phyloP scores from a whole-genome alignment of 1,284 basidiomycete species.

The Apiotrichum montevideense region DNA sequence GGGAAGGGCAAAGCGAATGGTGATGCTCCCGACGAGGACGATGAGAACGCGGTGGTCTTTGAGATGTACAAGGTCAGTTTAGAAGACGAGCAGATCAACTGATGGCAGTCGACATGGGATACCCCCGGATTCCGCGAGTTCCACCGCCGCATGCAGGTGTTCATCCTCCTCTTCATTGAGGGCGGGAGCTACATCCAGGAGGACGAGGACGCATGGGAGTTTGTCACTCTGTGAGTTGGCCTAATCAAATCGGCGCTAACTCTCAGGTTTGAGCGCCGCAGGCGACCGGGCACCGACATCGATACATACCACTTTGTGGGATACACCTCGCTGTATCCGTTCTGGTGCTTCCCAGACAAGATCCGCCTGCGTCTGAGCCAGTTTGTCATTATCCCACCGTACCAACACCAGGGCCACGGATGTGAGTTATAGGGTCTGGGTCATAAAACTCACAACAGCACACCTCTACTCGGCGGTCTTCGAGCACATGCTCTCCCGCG shows the following conservation, averaged over 20 bases:
- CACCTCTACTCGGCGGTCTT: constrained; percentile 84
- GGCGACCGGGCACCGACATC: constrained; percentile 47
- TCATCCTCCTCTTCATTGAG: constrained; percentile 91
- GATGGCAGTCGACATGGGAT: constrained; percentile 64
- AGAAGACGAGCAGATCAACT: not conserved
- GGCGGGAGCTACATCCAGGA: constrained; percentile 87
- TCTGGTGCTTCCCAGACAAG: constrained; percentile 86
- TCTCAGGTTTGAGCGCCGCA: constrained; percentile 65
- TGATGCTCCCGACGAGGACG: constrained; percentile 51
- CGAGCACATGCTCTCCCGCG: constrained; percentile 61
- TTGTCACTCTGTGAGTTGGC: constrained; percentile 62
- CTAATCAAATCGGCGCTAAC: constrained; percentile 44
- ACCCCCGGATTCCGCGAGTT: constrained; percentile 88
- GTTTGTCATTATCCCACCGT: constrained; percentile 88
- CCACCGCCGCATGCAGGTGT: constrained; percentile 90
- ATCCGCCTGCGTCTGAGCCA: constrained; percentile 82
- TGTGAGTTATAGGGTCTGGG: constrained; percentile 56
- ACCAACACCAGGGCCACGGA: constrained; percentile 83
- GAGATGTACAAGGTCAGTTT: constrained; percentile 77
- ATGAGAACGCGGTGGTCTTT: constrained; percentile 60
- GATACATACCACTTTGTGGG: constrained; percentile 82
- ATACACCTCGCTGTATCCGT: constrained; percentile 85
- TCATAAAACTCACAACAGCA: constrained; percentile 51
- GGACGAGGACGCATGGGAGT: constrained; percentile 83
- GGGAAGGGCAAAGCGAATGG: constrained; percentile 50